These are phyloP conservation scores for Macrophomina pseudophaseolina DNA, from an alignment of 2,329 filamentous ascomycete genomes.

Conservation along the genomic window DNA sequence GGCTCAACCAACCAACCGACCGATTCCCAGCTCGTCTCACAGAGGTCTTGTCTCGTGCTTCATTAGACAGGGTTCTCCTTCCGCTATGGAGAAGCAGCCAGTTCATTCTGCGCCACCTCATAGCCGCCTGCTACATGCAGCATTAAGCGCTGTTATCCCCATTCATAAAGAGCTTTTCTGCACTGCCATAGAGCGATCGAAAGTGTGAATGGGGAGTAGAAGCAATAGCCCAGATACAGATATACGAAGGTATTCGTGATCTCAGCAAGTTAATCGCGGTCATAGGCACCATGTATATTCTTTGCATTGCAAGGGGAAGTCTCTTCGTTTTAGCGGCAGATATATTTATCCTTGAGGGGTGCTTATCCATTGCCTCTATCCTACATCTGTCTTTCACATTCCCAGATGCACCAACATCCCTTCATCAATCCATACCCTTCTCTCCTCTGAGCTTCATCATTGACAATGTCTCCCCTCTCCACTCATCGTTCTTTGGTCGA, in stretches of 20 bases:
- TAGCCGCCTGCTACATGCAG: background rate
- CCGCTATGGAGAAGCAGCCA: background rate
- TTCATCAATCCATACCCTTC: background rate
- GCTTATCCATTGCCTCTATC: conserved; percentile 16
- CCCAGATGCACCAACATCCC: conserved; percentile 20
- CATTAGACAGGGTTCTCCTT: background rate
- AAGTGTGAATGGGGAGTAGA: too few relatives aligned
- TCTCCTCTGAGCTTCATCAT: background rate
- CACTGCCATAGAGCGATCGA: too few relatives aligned
- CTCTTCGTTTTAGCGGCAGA: too few relatives aligned
- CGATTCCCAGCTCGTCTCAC: background rate
- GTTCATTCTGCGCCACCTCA: background rate
- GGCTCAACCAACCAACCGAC: too few relatives aligned
- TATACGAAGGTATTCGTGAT: too few relatives aligned
- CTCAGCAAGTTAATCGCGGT: too few relatives aligned
- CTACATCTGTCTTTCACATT: conserved; percentile 18
- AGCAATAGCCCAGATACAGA: too few relatives aligned
- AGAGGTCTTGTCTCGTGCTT: background rate
- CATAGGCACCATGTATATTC: too few relatives aligned
- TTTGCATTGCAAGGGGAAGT: too few relatives aligned
- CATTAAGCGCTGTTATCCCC: background rate
- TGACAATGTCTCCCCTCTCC: background rate
- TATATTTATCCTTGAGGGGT: background rate
- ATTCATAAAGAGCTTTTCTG: too few relatives aligned
- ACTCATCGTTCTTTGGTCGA: background rate